Percentiles rank a stretch among this genome's conserved stretches.
These are phyloP conservation scores for Apophysomyces variabilis DNA, from an alignment of 371 early-diverging fungal species.

Conservation along the genomic window DNA sequence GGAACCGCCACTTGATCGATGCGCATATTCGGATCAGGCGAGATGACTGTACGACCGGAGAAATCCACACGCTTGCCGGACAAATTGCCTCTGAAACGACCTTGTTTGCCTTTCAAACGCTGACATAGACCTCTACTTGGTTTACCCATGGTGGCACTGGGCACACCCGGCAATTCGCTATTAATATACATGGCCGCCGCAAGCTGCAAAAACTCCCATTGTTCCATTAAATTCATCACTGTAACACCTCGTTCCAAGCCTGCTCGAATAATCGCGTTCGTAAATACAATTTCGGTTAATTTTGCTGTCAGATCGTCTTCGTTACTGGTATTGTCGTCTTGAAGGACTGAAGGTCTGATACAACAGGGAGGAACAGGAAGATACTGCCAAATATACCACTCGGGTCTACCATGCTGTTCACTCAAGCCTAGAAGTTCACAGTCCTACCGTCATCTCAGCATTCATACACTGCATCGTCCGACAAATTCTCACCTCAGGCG, in stretches of 20 bases:
- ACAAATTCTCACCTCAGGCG: slow-evolving; percentile 66
- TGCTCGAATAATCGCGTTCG: slow-evolving; percentile 87
- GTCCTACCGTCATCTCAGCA: slow-evolving; percentile 55
- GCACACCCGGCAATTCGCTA: slow-evolving; percentile 91
- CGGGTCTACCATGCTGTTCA: slow-evolving; percentile 86
- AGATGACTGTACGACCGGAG: slow-evolving; percentile 99
- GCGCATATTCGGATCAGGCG: slow-evolving; percentile 99
- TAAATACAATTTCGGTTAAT: slow-evolving; percentile 95
- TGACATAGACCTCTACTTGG: slow-evolving; percentile 94
- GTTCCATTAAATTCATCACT: slow-evolving; percentile 85
- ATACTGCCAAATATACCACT: slow-evolving; percentile 91
- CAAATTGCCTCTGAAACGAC: slow-evolving; percentile 99
- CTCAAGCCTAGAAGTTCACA: slow-evolving; percentile 95
- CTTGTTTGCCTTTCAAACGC: slow-evolving; percentile 99
- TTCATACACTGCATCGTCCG: neutral
- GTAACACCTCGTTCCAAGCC: slow-evolving; percentile 87
- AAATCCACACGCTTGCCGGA: slow-evolving; percentile 99
- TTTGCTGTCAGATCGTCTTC: slow-evolving; percentile 99
- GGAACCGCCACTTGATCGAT: slow-evolving; percentile 99
- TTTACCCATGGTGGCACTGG: slow-evolving; percentile 65
- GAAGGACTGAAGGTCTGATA: slow-evolving; percentile 97
- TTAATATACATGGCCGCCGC: slow-evolving; percentile 98
- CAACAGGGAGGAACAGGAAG: slow-evolving; percentile 98
- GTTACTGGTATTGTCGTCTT: slow-evolving; percentile 91
- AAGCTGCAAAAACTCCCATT: slow-evolving; percentile 98